Conservation (phyloP, 768 basidiomycete species). For the Pisolithus orientalis region DNA sequence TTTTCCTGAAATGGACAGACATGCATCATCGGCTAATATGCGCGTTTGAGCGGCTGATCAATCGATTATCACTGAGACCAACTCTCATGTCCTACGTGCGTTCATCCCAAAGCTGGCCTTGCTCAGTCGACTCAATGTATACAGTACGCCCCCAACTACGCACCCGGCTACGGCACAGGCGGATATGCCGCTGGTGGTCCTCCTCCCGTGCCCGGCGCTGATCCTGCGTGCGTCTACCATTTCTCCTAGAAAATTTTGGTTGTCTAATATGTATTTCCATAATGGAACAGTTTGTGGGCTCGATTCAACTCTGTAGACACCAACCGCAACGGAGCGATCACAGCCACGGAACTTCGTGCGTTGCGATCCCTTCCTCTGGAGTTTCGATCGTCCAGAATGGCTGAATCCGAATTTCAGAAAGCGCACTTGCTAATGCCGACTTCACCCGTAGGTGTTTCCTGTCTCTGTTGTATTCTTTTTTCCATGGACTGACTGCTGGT, state of each 20-base stretch:
- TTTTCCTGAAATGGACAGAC: background rate
- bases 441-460: constrained; percentile 58
- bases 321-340: constrained; percentile 64
- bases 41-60: background rate
- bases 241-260: background rate
- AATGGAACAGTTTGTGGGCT: constrained; percentile 50
- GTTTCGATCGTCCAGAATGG: background rate
- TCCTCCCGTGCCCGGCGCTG: constrained; percentile 46
- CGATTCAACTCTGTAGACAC: constrained; percentile 70
- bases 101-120: background rate
- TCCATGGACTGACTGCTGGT: background rate
- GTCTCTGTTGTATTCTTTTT: background rate
- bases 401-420: constrained; percentile 25
- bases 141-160: constrained; percentile 1
- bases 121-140: background rate
- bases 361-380: constrained; percentile 6
- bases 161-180: constrained; percentile 3
- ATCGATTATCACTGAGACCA: background rate
- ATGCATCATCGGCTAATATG: background rate
- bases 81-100: background rate
- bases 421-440: constrained; percentile 54
- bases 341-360: constrained; percentile 61
- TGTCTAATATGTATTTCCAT: too few species aligned
- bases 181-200: constrained; percentile 9
- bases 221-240: constrained; percentile 56